Percentiles rank a stretch among this genome's conserved stretches.
phyloP scores from a whole-genome alignment of 2,329 filamentous ascomycete species.

The Claviceps pazoutovae region DNA sequence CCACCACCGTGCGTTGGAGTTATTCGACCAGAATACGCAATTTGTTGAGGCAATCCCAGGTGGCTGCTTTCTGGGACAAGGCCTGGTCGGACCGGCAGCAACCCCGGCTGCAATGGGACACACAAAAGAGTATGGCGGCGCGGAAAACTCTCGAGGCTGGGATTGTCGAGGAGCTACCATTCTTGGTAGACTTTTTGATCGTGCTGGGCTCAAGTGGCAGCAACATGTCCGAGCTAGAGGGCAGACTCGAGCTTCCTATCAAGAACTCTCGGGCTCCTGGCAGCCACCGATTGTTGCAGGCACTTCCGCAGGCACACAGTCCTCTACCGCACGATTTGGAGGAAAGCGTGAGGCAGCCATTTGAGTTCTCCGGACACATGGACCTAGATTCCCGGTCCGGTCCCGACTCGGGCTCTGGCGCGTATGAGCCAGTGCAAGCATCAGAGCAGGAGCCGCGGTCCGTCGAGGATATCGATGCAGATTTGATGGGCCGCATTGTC shows the following conservation, averaged over 20 bases:
- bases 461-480: not conserved
- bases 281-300: not conserved
- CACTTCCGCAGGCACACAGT: not conserved
- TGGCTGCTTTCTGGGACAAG: slow-evolving; percentile 24
- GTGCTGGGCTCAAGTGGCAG: slow-evolving; percentile 18
- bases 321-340: not conserved
- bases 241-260: slow-evolving; percentile 5
- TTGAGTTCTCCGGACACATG: not conserved
- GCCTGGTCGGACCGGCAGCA: slow-evolving; percentile 21
- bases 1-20: slow-evolving; percentile 27
- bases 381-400: not conserved
- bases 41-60: slow-evolving; percentile 25
- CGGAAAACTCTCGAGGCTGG: slow-evolving; percentile 31
- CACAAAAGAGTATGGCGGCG: slow-evolving; percentile 26
- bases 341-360: not conserved
- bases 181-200: slow-evolving; percentile 26
- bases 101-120: slow-evolving; percentile 25
- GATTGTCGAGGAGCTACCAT: slow-evolving; percentile 25
- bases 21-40: slow-evolving; percentile 32
- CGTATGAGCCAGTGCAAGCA: not conserved
- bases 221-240: not conserved
- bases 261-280: slow-evolving; percentile 4
- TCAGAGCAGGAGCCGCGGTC: slow-evolving; percentile 4
- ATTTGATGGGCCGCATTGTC: not conserved
- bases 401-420: not conserved